Percentiles rank a stretch among this genome's conserved stretches.
These are phyloP conservation scores for Clavispora fructus DNA, from an alignment of 805 yeast species.

Conservation along the genomic window DNA sequence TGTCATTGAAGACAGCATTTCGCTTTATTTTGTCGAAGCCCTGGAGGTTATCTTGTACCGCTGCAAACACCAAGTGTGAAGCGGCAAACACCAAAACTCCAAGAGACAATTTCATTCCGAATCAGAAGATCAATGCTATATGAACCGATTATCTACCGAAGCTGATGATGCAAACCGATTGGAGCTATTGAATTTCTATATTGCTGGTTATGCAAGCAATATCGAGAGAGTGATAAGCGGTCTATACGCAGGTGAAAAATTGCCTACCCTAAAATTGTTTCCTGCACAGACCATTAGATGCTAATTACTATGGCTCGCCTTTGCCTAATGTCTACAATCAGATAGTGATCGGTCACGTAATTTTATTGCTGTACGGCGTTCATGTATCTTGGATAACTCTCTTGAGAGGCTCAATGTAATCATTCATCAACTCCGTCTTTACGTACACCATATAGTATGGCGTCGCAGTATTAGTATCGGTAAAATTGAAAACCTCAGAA, in stretches of 20 bases:
- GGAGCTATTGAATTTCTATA: not conserved
- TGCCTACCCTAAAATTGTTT: not conserved
- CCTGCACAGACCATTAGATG: not conserved
- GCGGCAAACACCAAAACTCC: not conserved
- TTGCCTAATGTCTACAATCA: too few species aligned
- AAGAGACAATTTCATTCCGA: not conserved
- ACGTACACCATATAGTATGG: slow-evolving; percentile 90
- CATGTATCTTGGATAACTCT: slow-evolving; percentile 26
- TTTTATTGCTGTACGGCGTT: not conserved
- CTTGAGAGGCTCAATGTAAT: slow-evolving; percentile 60
- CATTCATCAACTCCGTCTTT: slow-evolving; percentile 49
- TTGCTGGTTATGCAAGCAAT: not conserved
- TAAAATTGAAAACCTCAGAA: slow-evolving; percentile 61
- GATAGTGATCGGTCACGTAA: too few species aligned
- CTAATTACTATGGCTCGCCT: too few species aligned
- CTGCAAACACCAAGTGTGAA: not conserved
- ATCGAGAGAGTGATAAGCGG: not conserved
- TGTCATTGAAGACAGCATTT: slow-evolving; percentile 20
- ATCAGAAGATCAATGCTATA: not conserved
- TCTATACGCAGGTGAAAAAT: not conserved
- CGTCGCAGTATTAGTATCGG: slow-evolving; percentile 75
- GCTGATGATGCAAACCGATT: not conserved
- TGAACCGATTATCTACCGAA: not conserved
- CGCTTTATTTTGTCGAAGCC: slow-evolving; percentile 19
- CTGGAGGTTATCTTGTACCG: not conserved